A percentile compares a stretch with the other conserved stretches of the same genome.
Evolutionary conservation across 1,284 basidiomycete genomes (phyloP).

Genomic region (Leccinum fallax): DNA sequence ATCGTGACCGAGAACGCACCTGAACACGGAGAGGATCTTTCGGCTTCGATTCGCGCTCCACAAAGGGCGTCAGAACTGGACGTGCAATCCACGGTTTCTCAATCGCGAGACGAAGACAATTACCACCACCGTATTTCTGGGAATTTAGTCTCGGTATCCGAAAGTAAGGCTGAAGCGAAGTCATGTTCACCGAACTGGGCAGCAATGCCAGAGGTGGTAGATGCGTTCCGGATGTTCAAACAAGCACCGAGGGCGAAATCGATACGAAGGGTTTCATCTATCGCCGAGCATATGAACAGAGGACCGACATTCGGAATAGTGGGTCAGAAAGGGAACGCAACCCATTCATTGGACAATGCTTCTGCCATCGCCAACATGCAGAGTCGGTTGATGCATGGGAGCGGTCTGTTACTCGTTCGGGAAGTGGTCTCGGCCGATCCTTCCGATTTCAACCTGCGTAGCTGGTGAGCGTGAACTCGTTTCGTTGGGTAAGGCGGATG

Average conservation of each 20-base stretch:
- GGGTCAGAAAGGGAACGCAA: slow-evolving; percentile 21
- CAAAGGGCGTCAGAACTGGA: neutral
- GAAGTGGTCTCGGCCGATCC: slow-evolving; percentile 20
- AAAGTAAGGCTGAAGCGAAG: neutral
- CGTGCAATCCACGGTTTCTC: neutral
- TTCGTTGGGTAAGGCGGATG: neutral
- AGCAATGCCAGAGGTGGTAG: slow-evolving; percentile 23
- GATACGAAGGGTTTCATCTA: slow-evolving; percentile 10
- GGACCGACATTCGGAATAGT: slow-evolving; percentile 8
- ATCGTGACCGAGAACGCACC: neutral
- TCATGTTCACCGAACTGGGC: slow-evolving; percentile 17
- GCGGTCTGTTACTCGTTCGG: slow-evolving; percentile 18
- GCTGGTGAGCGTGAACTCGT: slow-evolving; percentile 7
- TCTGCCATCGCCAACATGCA: slow-evolving; percentile 17
- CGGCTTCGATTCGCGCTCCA: slow-evolving; percentile 18
- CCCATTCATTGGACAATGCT: slow-evolving; percentile 16
- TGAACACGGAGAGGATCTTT: slow-evolving; percentile 2
- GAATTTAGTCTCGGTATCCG: neutral
- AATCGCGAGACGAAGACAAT: neutral
- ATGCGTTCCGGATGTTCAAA: slow-evolving; percentile 21
- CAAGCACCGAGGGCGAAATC: slow-evolving; percentile 1
- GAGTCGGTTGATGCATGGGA: slow-evolving; percentile 5
- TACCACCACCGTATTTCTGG: neutral
- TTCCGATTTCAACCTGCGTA: slow-evolving; percentile 23
- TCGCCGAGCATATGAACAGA: slow-evolving; percentile 4